phyloP scores from a whole-genome alignment of 2,329 filamentous ascomycete genomes.

The Cercospora nicotianae region DNA sequence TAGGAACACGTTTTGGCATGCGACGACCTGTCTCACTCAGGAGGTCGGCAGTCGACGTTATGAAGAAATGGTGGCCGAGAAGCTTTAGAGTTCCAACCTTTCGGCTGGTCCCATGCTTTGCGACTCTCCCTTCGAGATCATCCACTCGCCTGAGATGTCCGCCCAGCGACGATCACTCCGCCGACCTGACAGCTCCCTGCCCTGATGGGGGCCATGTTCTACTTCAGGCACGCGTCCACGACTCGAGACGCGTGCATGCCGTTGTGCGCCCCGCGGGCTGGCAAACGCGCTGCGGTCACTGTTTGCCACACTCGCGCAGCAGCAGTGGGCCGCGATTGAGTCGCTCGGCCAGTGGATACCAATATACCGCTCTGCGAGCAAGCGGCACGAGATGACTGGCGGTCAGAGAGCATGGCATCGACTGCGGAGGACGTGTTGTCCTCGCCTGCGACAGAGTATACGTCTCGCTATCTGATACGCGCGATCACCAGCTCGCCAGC shows the following conservation, averaged over 20 bases:
- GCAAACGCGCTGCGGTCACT: slow-evolving; percentile 7
- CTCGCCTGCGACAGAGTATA: neutral
- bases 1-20: neutral
- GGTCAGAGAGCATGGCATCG: neutral
- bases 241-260: slow-evolving; percentile 7
- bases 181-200: neutral
- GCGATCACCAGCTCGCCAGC: neutral
- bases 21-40: neutral
- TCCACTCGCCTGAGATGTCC: neutral
- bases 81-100: neutral
- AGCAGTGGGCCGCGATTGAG: neutral
- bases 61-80: neutral
- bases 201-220: neutral
- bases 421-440: neutral
- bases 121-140: neutral
- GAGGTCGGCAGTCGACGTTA: neutral
- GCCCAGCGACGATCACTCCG: neutral
- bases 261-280: neutral
- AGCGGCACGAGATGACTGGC: neutral
- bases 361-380: neutral
- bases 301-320: neutral
- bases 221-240: neutral
- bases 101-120: neutral
- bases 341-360: neutral
- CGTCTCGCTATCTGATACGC: slow-evolving; percentile 5